Percentiles rank a stretch among this genome's conserved stretches.
Conservation (phyloP, 108 stramenopile genomes). For the Nitzschia palea region DNA sequence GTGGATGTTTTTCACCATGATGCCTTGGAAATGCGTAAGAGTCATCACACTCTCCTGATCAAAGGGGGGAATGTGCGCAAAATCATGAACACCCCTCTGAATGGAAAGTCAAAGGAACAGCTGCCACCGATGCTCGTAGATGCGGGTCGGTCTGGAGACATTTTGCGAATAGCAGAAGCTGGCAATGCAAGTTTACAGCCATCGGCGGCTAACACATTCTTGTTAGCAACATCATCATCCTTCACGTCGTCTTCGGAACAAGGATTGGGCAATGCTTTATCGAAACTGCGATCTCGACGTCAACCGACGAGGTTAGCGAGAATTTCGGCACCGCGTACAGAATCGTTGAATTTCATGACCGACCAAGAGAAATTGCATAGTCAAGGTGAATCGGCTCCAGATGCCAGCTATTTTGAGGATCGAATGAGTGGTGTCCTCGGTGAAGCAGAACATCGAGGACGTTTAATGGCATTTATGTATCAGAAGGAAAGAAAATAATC, state of each 20-base stretch:
- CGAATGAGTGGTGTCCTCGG: slow-evolving; percentile 30
- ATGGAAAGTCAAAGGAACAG: not conserved
- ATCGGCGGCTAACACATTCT: no score
- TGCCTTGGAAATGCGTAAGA: slow-evolving; percentile 42
- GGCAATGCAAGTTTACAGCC: slow-evolving; percentile 22
- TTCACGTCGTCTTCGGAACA: no score
- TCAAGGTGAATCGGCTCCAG: slow-evolving; percentile 17
- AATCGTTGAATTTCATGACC: slow-evolving; percentile 27
- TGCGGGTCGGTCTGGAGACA: not conserved
- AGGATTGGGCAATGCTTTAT: slow-evolving; percentile 24
- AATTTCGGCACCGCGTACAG: not conserved
- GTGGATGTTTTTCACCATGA: slow-evolving; percentile 66
- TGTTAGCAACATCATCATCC: no score
- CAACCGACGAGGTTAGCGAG: not conserved
- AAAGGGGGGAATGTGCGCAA: slow-evolving; percentile 23
- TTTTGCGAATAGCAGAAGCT: slow-evolving; percentile 17
- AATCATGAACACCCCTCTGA: slow-evolving; percentile 19
- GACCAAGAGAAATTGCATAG: slow-evolving; percentile 3
- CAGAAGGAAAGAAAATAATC: no score
- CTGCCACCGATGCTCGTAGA: not conserved
- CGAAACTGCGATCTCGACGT: slow-evolving; percentile 18
- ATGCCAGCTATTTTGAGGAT: slow-evolving; percentile 28
- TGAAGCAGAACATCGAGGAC: slow-evolving; percentile 49
- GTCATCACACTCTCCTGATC: slow-evolving; percentile 41
- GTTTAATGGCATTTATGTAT: slow-evolving; percentile 43